Conservation (phyloP, 768 basidiomycete genomes). For the Naganishia vaughanmartiniae region DNA sequence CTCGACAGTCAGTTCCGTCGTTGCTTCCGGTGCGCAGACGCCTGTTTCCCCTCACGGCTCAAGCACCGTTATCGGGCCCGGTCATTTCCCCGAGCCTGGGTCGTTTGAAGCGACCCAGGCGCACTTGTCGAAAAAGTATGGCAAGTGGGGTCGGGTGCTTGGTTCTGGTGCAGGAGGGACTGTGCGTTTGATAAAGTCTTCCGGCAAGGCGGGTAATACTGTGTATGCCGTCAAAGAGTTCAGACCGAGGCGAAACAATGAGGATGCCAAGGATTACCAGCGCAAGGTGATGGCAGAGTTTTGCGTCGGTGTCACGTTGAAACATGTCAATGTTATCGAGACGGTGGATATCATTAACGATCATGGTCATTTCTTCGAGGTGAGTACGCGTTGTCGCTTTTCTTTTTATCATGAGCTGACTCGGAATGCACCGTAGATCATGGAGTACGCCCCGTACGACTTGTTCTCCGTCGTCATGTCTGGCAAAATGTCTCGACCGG, state of each 20-base stretch:
- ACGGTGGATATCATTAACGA: conserved; percentile 98
- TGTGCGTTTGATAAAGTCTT: conserved; percentile 88
- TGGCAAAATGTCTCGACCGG: conserved; percentile 94
- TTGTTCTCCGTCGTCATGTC: conserved; percentile 99
- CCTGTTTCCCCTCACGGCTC: conserved; percentile 33
- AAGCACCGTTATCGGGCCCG: conserved; percentile 43
- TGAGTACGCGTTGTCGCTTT: conserved; percentile 51
- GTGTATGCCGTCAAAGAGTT: conserved; percentile 98
- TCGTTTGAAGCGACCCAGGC: conserved; percentile 53
- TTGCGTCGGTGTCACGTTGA: conserved; percentile 78
- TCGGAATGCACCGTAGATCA: conserved; percentile 63
- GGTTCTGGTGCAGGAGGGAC: conserved; percentile 98
- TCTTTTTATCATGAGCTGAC: neutral
- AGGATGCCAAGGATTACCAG: conserved; percentile 95
- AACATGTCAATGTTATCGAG: conserved; percentile 93
- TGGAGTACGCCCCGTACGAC: conserved; percentile 99
- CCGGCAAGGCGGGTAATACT: conserved; percentile 71
- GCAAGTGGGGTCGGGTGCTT: conserved; percentile 94
- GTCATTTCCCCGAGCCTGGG: conserved; percentile 46
- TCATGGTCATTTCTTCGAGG: conserved; percentile 98
- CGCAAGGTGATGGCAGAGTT: conserved; percentile 99
- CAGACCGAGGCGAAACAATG: conserved; percentile 78
- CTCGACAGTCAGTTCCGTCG: neutral
- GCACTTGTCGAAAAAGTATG: conserved; percentile 96
- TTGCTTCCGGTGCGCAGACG: conserved; percentile 34